Evolutionary conservation across 257 asterid species (phyloP), one percentile per base, ranked within the genome.

Genomic region (Rehmannia glutinosa): DNA sequence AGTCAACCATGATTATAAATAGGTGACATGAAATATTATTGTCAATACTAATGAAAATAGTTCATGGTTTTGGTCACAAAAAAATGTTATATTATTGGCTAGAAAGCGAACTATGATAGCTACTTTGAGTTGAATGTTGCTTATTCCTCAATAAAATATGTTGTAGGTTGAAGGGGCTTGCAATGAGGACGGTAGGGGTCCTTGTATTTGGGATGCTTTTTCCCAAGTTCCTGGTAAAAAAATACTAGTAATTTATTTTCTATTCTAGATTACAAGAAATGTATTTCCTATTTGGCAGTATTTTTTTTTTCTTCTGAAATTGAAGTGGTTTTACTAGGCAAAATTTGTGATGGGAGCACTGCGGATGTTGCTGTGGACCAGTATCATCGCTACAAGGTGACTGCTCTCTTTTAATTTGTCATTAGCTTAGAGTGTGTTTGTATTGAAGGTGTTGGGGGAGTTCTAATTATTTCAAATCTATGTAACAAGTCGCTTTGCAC

Each of bases 351-450:
- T 75, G 86, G 84, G 43, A 78, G 83, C 80, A 82, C 62, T 69
- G 91, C 83, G 17, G 78, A 84, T 80, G 56, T 74, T 52, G 75
- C 87, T 23, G 84, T 73, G 41, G 84, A 84, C 66, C 86, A 84
- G 55, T 84, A 75, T 55, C 87, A 84, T 66, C 86, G 80, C 9
- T 80, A 75, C 77, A 77, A 80, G 86, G 87, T 82, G 71, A 13
- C 53, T 53, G 50, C 64, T 46, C 15, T 39, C 47, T 62, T 35
- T 24, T 43, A 39, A 24, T 50, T 4, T 8, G 2, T 43, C 11
- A 49, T 38, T 10, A 39, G 54, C 58, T 56, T 17, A 15, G 23
- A 32, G 9, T 33, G 45, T 50, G 13, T 64, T 63, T 63, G 38
- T 32, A n/a, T 20, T 55, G 15, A 23, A 53, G 70, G 43, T 36